phyloP scores from a whole-genome alignment of 2,329 filamentous ascomycete genomes.

The Talaromyces sp. region DNA sequence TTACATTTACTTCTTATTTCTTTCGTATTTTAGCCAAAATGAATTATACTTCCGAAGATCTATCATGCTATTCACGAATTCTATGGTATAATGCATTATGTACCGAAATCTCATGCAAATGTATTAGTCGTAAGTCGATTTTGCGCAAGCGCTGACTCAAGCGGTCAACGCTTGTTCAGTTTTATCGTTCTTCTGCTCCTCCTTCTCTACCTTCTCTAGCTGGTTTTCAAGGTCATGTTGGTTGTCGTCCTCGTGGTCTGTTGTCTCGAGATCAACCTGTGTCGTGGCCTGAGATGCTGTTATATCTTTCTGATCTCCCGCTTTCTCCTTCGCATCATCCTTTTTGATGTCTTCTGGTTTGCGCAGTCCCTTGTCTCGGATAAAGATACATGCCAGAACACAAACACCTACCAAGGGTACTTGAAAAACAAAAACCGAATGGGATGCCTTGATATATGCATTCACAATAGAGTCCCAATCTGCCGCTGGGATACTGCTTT shows the following conservation, averaged over 20 bases:
- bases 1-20: neutral
- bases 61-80: neutral
- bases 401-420: conserved; percentile 53
- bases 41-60: neutral
- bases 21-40: neutral
- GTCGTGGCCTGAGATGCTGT: conserved; percentile 12
- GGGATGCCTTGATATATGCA: conserved; percentile 54
- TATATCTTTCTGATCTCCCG: neutral
- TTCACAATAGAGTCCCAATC: conserved; percentile 44
- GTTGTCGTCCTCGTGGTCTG: conserved; percentile 5
- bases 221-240: conserved; percentile 9
- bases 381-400: conserved; percentile 49
- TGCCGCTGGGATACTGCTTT: conserved; percentile 26
- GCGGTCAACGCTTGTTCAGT: neutral
- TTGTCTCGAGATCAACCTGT: conserved; percentile 9
- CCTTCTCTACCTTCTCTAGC: neutral
- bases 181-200: neutral
- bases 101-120: neutral
- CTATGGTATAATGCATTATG: conserved; percentile 6
- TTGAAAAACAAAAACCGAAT: conserved; percentile 56
- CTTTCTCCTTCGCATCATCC: conserved; percentile 2
- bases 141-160: neutral
- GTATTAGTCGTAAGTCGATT: neutral
- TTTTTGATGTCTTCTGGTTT: conserved; percentile 30
- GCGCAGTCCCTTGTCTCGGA: conserved; percentile 51